These are phyloP conservation scores for Backusella psychrophila DNA, from an alignment of 192 early-diverging fungal species.

Conservation along the genomic window DNA sequence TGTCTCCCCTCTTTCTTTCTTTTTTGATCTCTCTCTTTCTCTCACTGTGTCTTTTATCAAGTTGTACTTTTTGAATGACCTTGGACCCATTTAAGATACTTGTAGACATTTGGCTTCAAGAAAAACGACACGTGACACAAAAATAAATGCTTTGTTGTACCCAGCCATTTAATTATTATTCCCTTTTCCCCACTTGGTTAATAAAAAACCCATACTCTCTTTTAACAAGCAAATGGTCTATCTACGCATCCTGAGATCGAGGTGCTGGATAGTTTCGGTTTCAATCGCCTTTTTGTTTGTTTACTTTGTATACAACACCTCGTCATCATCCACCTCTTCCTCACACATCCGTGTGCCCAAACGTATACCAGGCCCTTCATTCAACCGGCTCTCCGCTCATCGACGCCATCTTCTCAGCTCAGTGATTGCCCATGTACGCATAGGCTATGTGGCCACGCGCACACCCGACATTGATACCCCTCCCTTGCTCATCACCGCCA, in stretches of 20 bases:
- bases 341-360: background rate
- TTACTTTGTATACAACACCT: background rate
- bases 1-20: background rate
- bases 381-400: background rate
- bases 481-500: conserved; percentile 18
- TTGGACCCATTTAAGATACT: background rate
- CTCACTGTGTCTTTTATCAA: too few relatives aligned
- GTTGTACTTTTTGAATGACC: background rate
- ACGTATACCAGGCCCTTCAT: background rate
- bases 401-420: background rate
- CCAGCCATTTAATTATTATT: too few relatives aligned
- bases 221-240: background rate
- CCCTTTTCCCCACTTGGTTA: background rate
- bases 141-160: too few relatives aligned
- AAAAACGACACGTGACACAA: background rate
- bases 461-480: conserved; percentile 29
- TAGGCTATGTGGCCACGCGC: conserved; percentile 25
- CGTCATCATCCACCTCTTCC: background rate
- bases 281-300: background rate
- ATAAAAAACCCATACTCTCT: background rate
- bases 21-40: background rate
- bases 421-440: conserved; percentile 23
- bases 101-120: background rate
- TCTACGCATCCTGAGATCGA: background rate
- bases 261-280: background rate